Conservation (phyloP, 2,329 filamentous ascomycete genomes). For the Talaromyces sp. region DNA sequence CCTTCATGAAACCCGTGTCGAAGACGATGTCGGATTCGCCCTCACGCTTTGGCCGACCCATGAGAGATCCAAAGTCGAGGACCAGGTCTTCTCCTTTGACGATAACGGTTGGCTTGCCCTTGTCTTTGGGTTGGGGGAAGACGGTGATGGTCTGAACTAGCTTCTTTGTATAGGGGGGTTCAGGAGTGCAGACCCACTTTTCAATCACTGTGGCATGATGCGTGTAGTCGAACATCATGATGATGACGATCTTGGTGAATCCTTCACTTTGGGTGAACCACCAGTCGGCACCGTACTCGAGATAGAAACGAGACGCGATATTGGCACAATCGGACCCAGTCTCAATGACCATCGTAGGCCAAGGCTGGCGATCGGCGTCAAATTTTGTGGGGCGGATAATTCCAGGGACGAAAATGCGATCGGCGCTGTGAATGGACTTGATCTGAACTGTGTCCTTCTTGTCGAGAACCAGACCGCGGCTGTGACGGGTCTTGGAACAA, state of each 20-base stretch:
- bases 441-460: not conserved
- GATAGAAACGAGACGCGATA: not conserved
- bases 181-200: constrained; percentile 6
- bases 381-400: not conserved
- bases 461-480: not conserved
- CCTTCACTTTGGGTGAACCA: constrained; percentile 14
- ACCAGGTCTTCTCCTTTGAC: not conserved
- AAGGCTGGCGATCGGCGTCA: not conserved
- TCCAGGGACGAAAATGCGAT: constrained; percentile 14
- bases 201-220: not conserved
- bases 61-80: constrained; percentile 5
- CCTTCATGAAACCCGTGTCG: constrained; percentile 7
- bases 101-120: not conserved
- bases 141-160: not conserved
- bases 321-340: not conserved
- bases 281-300: constrained; percentile 14
- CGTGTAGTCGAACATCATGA: constrained; percentile 13
- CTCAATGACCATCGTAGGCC: constrained; percentile 14
- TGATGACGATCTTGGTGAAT: not conserved
- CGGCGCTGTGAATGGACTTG: not conserved
- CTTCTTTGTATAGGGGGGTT: constrained; percentile 7
- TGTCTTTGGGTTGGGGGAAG: not conserved
- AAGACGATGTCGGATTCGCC: constrained; percentile 7
- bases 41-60: not conserved
- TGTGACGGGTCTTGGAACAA: not conserved